Evolutionary conservation across 2,329 filamentous ascomycete species (phyloP), one percentile per base, ranked within the genome.

Genomic region (Calonectria naviculata): DNA sequence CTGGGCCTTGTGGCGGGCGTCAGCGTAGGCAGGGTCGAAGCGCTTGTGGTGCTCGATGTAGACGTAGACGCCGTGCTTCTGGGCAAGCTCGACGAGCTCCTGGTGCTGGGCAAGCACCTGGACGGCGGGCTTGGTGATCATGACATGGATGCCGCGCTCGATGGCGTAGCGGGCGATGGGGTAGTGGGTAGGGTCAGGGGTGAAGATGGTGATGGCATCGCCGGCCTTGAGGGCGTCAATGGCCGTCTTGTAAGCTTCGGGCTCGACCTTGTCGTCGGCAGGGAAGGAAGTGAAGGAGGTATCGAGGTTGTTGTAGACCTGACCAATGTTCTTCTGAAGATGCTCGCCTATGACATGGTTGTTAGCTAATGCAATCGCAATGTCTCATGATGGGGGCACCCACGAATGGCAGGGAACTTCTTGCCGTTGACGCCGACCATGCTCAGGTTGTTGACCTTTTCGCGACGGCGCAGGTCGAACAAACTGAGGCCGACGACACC

Each of bases 41-140:
- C 96, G 94, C 88, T 98, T 98, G 89, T 98, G 95, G 86, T 98
- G 95, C 88, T 98, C 95, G 78, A 98, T 89, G 86, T 94, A 98
- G 75, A 98, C 95, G 81, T 95, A 96, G 70, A 98, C 95, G 74
- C 92, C 91, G 82, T 94, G 86, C 80, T 93, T 91, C 74, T 89
- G 88, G 7, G 94, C 91, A 28, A 92, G 93, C 62, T 89, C 89
- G 67, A 97, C 87, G 19, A 98, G 91, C 38, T 91, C 85, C 74
- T 94, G 90, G 85, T 98, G 95, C 83, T 98, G 91, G 49, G 89
- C 88, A 4, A 98, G 91, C 6, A 91, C 90, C 86, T 98, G 96
- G 73, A 97, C 95, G 29, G 95, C 95, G 15, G 95, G 95, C 86
- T 98, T 98, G 78, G 95, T 98, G 85, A 98, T 92, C 79, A 98